Conservation (phyloP, 345 rosid species). For the Capsella bursapastoris region DNA sequence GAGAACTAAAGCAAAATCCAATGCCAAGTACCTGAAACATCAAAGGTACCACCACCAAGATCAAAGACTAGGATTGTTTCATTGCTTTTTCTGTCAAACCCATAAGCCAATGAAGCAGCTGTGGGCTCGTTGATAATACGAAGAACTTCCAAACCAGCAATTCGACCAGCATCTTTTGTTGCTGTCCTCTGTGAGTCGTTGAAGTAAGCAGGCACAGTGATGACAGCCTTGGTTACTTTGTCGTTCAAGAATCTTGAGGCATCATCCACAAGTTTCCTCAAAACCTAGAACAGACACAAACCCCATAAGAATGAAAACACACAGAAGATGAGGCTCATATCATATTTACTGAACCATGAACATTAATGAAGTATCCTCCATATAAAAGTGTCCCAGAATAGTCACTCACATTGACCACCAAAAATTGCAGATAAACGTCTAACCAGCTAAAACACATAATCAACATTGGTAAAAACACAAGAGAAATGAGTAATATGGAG, state of each 20-base stretch:
- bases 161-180: constrained; percentile 96
- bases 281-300: constrained; percentile 55
- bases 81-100: constrained; percentile 91
- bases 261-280: constrained; percentile 98
- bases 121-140: constrained; percentile 98
- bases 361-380: neutral
- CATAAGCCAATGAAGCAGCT: constrained; percentile 97
- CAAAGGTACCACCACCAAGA: constrained; percentile 99
- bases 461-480: neutral
- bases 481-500: neutral
- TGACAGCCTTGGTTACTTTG: constrained; percentile 70
- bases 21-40: constrained; percentile 77
- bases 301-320: neutral
- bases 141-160: constrained; percentile 85
- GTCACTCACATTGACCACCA: neutral
- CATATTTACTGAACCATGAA: neutral
- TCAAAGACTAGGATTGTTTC: constrained; percentile 98
- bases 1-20: neutral
- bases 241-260: constrained; percentile 78
- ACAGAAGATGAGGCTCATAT: neutral
- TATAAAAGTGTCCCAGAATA: neutral
- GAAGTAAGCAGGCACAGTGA: constrained; percentile 85
- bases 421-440: neutral
- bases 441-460: neutral
- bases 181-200: constrained; percentile 95